Evolutionary conservation across 176 grass and related monocot species (phyloP), one percentile per base, ranked within the genome.

Genomic region (Oryza glaberrima): DNA sequence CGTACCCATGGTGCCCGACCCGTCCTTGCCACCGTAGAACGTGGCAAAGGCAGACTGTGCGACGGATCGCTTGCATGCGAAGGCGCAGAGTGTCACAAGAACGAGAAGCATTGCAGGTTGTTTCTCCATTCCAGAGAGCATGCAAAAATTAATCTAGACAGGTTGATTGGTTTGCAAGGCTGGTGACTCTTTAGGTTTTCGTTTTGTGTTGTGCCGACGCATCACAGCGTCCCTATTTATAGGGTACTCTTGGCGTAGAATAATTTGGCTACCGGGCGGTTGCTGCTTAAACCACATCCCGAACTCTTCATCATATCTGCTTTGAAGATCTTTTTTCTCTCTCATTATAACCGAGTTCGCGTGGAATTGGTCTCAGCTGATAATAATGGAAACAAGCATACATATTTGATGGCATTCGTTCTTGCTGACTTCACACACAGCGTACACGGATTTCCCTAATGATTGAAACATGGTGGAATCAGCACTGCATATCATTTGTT

Each of bases 11-110:
- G 26, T 76, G 73, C 73, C 73, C 2, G 49, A 56, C 15, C 45
- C 73, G 25, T 75, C 73, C 3, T 9, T 54, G 47, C 73, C 73
- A 17, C 73, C 73, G 48, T 75, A 75, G 73, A 75, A 75, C 10
- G 73, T 75, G 28, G 73, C 73, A 17, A 25, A 54, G 32, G 73
- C 73, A 34, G 73, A 75, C 51, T 75, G 73, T 9, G 73, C 73
- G 19, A 58, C 9, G 4, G 73, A 76, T 13, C 16, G 9, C 73
- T 56, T 56, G 16, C 52, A 58, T 58, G 49, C 73, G 9, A 35
- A 36, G 32, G 51, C 73, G 8, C 46, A 54, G 26, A 76, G 19
- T 30, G 73, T 56, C 16, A 16, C 51, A 19, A 75, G 26, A 35
- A 35, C 28, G 16, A 75, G 73, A 28, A 35, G 73, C 6, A 61